These are phyloP conservation scores for Lipomyces yarrowii DNA, from an alignment of 1,139 yeast genomes.

Conservation along the genomic window DNA sequence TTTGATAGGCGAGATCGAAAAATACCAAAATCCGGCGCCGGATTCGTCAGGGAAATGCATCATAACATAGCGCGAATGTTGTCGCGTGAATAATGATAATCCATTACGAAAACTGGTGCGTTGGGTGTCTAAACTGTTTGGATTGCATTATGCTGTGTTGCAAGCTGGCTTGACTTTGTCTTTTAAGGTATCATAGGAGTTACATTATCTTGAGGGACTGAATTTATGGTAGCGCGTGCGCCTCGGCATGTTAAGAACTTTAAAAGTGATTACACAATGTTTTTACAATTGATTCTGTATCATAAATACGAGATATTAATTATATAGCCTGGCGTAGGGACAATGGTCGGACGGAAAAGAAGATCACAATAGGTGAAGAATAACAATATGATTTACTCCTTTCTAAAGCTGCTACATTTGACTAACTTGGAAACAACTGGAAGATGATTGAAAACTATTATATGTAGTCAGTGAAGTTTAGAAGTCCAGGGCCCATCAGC, in stretches of 20 bases:
- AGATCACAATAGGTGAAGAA: background rate
- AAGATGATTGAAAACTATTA: slow-evolving; percentile 59
- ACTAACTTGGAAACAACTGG: slow-evolving; percentile 53
- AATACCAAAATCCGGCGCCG: slow-evolving; percentile 52
- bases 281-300: background rate
- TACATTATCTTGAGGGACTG: background rate
- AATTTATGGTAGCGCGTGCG: background rate
- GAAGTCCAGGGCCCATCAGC: slow-evolving; percentile 48
- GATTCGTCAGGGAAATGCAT: slow-evolving; percentile 22
- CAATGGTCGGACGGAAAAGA: background rate
- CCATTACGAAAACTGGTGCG: background rate
- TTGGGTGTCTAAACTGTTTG: background rate
- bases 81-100: background rate
- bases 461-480: slow-evolving; percentile 50
- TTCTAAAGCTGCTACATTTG: background rate
- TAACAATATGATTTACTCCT: background rate
- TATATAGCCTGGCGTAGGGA: background rate
- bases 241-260: background rate
- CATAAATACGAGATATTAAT: background rate
- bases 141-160: background rate
- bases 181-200: background rate
- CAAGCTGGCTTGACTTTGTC: background rate
- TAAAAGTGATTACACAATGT: background rate
- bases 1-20: slow-evolving; percentile 72
- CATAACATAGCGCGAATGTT: background rate